Percentiles rank a stretch among this genome's conserved stretches.
These are phyloP conservation scores for Diaporthe destruens DNA, from an alignment of 2,329 filamentous ascomycete genomes.

Conservation along the genomic window DNA sequence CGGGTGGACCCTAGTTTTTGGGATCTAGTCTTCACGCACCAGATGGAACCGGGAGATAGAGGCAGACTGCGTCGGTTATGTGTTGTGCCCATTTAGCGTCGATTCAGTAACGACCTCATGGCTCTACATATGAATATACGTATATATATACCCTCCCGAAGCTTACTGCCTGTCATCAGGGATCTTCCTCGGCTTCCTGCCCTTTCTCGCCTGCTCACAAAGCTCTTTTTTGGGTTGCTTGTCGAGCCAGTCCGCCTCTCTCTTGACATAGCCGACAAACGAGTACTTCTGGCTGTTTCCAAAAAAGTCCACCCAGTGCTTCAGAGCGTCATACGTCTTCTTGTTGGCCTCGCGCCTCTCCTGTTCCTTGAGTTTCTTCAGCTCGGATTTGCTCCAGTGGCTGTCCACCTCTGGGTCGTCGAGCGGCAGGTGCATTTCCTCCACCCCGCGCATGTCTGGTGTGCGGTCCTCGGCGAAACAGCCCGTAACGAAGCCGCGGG, in stretches of 20 bases:
- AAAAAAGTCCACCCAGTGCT: conserved; percentile 90
- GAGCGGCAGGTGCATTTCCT: conserved; percentile 82
- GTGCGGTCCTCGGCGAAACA: conserved; percentile 91
- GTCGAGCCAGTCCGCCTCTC: conserved; percentile 71
- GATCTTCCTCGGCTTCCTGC: conserved; percentile 66
- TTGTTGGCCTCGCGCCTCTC: conserved; percentile 75
- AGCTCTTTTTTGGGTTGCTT: conserved; percentile 72
- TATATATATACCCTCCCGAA: neutral
- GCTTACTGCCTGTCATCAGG: conserved; percentile 52
- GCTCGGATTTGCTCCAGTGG: conserved; percentile 66
- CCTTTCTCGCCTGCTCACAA: conserved; percentile 77
- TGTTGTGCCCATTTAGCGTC: neutral
- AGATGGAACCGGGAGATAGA: neutral
- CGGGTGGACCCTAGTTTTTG: no score
- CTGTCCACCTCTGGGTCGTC: conserved; percentile 73
- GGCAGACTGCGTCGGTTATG: neutral
- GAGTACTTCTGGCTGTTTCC: conserved; percentile 83
- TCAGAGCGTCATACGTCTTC: conserved; percentile 75
- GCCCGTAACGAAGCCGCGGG: conserved; percentile 89
- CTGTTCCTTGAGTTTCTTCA: conserved; percentile 66
- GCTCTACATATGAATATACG: no score
- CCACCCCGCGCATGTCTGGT: conserved; percentile 86
- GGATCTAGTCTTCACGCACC: neutral
- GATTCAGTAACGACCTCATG: neutral
- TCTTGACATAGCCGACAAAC: conserved; percentile 80